Conservation (phyloP, 352 stramenopile species). For the Globisporangium irregulare region DNA sequence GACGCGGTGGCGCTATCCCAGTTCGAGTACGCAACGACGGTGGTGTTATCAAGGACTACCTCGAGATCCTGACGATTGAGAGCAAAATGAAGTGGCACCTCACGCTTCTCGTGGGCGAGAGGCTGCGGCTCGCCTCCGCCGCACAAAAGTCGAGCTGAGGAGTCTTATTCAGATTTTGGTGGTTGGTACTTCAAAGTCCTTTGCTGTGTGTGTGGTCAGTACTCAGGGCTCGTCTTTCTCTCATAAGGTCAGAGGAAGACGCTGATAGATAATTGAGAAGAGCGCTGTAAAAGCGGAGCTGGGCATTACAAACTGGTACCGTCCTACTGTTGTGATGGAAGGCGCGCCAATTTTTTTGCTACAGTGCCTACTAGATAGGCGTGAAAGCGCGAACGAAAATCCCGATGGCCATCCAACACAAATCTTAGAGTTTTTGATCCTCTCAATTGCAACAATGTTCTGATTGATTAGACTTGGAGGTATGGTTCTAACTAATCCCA, state of each 20-base stretch:
- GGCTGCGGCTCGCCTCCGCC: constrained; percentile 7
- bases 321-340: background rate
- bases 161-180: background rate
- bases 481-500: too few relatives aligned
- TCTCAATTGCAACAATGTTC: too few relatives aligned
- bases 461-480: too few relatives aligned
- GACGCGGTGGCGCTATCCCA: background rate
- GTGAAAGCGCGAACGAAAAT: background rate
- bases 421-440: background rate
- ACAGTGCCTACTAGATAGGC: background rate
- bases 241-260: background rate
- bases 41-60: constrained; percentile 10
- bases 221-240: background rate
- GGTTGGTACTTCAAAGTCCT: background rate
- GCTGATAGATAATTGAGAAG: background rate
- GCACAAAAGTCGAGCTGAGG: background rate
- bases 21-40: constrained; percentile 13
- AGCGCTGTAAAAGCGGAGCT: background rate
- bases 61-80: constrained; percentile 10
- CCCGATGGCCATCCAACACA: background rate
- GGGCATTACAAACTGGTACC: background rate
- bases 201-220: background rate
- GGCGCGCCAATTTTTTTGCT: background rate
- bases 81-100: constrained; percentile 22
- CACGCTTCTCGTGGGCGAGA: constrained; percentile 33